These are phyloP conservation scores for Phytophthora tubulina DNA, from an alignment of 352 stramenopile species.

Conservation along the genomic window DNA sequence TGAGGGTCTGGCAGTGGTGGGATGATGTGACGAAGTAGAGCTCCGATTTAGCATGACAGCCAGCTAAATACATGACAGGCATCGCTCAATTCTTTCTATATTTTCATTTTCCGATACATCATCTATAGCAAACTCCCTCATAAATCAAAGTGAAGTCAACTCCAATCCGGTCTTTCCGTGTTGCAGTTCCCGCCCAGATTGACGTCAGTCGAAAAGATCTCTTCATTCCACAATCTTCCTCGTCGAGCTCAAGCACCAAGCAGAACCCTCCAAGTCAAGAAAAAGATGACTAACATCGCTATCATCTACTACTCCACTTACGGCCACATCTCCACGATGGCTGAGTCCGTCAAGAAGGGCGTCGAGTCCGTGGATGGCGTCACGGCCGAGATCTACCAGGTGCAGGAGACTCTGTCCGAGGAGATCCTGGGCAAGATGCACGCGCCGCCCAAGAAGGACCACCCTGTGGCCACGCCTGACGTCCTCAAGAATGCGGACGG, in stretches of 20 bases:
- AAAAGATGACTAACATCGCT: constrained; percentile 70
- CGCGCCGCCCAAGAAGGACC: constrained; percentile 76
- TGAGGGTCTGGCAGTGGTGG: constrained; percentile 22
- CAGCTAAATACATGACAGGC: constrained; percentile 19
- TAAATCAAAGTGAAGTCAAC: constrained; percentile 8
- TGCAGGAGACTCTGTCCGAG: constrained; percentile 82
- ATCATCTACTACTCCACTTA: constrained; percentile 92
- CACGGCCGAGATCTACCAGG: constrained; percentile 74
- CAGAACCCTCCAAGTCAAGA: background rate
- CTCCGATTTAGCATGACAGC: constrained; percentile 12
- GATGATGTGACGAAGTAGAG: background rate
- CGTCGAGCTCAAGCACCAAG: constrained; percentile 33
- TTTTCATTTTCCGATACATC: background rate
- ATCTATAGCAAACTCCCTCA: background rate
- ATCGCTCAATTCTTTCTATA: constrained; percentile 29
- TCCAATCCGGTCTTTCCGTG: constrained; percentile 16
- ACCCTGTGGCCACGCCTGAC: constrained; percentile 69
- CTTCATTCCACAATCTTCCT: constrained; percentile 41
- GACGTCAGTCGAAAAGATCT: constrained; percentile 2
- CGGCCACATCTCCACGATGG: constrained; percentile 85
- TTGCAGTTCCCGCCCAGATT: constrained; percentile 2
- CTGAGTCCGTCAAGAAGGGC: constrained; percentile 77
- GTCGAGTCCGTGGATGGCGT: constrained; percentile 75
- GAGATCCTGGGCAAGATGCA: constrained; percentile 89
- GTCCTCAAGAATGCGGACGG: constrained; percentile 81